phyloP scores from a whole-genome alignment of 1,139 yeast species.

The Candida tropicalis region DNA sequence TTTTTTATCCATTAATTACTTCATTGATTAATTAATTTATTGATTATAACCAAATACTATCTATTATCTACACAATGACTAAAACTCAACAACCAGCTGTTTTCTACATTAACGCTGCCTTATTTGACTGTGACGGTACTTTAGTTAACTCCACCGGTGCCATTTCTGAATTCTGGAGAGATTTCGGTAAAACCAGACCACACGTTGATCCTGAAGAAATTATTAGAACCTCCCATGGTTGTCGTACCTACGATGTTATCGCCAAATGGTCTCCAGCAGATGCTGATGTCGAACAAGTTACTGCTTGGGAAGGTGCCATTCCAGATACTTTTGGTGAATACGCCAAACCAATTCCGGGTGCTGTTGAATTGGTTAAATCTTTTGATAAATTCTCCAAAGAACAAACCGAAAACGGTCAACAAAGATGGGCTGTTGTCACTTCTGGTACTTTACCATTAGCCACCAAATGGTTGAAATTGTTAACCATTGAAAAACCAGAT shows the following conservation, averaged over 20 bases:
- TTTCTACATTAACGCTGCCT: conserved; percentile 51
- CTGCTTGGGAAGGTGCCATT: conserved; percentile 69
- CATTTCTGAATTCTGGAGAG: conserved; percentile 80
- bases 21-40: neutral
- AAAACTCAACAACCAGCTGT: conserved; percentile 45
- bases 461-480: conserved; percentile 72
- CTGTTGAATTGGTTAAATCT: conserved; percentile 61
- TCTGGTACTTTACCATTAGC: conserved; percentile 81
- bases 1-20: neutral
- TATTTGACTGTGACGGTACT: conserved; percentile 87
- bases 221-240: conserved; percentile 77
- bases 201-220: conserved; percentile 71
- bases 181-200: conserved; percentile 68
- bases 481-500: conserved; percentile 64
- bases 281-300: conserved; percentile 66
- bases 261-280: conserved; percentile 75
- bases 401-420: conserved; percentile 45
- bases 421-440: conserved; percentile 82
- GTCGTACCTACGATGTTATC: conserved; percentile 79
- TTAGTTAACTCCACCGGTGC: conserved; percentile 81
- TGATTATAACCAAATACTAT: neutral
- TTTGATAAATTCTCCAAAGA: conserved; percentile 46
- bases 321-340: conserved; percentile 71
- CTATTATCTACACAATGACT: conserved; percentile 21
- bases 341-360: conserved; percentile 77